Conservation (phyloP, 78 protist species). For the Dictyostelium citrinum region DNA sequence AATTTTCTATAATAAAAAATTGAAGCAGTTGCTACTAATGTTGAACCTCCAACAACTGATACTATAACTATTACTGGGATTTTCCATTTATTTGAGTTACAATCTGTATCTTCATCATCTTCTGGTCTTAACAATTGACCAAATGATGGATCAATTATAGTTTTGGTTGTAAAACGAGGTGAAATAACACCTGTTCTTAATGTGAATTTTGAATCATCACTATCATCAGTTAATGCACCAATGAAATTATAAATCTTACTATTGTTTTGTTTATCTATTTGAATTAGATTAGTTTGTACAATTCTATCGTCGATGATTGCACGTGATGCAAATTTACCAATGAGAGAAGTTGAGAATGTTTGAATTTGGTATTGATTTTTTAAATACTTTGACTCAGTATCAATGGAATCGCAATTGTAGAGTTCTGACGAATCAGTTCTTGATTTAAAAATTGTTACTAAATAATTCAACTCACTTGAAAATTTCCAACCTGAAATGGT, state of each 20-base stretch:
- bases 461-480: neutral
- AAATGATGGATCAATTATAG: neutral
- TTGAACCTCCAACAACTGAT: neutral
- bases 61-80: neutral
- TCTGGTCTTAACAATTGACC: neutral
- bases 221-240: neutral
- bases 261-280: neutral
- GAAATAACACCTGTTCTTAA: neutral
- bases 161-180: neutral
- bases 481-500: slow-evolving; percentile 9
- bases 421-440: neutral
- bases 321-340: neutral
- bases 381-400: neutral
- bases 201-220: neutral
- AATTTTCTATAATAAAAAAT: neutral
- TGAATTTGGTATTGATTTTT: neutral
- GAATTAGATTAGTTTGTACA: neutral
- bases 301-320: neutral
- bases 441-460: slow-evolving; percentile 19
- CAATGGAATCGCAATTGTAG: neutral
- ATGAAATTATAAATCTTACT: neutral
- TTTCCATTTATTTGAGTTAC: neutral
- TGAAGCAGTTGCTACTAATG: neutral
- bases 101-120: neutral
- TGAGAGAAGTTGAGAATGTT: neutral